These are phyloP conservation scores for Phytophthora agathidicida DNA, from an alignment of 352 stramenopile genomes.

Conservation along the genomic window DNA sequence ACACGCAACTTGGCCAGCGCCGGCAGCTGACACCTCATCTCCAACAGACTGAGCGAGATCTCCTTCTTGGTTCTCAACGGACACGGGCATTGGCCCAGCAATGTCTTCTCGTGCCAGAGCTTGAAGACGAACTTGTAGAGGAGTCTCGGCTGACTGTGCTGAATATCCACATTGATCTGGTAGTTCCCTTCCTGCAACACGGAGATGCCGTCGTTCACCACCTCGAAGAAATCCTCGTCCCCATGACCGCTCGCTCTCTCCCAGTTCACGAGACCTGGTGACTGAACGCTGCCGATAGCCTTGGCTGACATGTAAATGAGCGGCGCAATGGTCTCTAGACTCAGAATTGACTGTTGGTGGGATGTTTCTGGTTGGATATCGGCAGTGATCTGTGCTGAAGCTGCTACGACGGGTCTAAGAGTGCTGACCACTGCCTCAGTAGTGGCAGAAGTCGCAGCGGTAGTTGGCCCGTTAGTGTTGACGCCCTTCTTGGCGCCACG, in stretches of 20 bases:
- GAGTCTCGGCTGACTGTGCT: conserved; percentile 43
- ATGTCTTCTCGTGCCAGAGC: conserved; percentile 45
- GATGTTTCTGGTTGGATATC: conserved; percentile 1
- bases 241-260: conserved; percentile 33
- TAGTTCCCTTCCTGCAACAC: conserved; percentile 41
- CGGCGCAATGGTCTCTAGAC: conserved; percentile 15
- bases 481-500: conserved; percentile 22
- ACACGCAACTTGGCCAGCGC: conserved; percentile 43
- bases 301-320: conserved; percentile 45
- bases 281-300: conserved; percentile 43
- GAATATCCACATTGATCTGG: conserved; percentile 52
- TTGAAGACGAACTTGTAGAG: conserved; percentile 45
- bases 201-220: conserved; percentile 39
- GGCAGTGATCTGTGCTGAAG: background rate
- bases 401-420: background rate
- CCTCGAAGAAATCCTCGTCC: conserved; percentile 44
- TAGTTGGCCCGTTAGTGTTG: background rate
- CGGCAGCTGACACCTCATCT: conserved; percentile 38
- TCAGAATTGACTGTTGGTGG: background rate
- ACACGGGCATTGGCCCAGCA: conserved; percentile 43
- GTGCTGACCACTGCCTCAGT: background rate
- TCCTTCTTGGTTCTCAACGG: conserved; percentile 49
- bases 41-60: conserved; percentile 44
- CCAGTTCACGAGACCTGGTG: conserved; percentile 46
- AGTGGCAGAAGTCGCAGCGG: too few relatives aligned